phyloP scores from a whole-genome alignment of 148 eudicot genomes.

The Chenopodium album region DNA sequence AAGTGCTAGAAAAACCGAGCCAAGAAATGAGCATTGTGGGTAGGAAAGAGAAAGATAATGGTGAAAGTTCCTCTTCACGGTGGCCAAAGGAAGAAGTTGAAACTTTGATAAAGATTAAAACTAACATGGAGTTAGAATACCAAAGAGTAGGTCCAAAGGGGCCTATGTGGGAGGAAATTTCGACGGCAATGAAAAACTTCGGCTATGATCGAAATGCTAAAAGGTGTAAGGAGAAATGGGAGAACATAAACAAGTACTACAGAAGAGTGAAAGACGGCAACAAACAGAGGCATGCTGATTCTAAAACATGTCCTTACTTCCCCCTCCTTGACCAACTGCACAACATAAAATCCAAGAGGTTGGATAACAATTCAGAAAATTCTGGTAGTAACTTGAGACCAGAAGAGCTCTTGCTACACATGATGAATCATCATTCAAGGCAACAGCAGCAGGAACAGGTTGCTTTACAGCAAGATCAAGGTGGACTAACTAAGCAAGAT shows the following conservation, averaged over 20 bases:
- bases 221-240: constrained; percentile 94
- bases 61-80: constrained; percentile 41
- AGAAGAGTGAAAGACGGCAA: constrained; percentile 72
- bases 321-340: constrained; percentile 61
- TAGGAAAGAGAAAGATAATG: constrained; percentile 26
- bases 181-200: constrained; percentile 56
- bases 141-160: constrained; percentile 59
- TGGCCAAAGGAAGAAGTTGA: constrained; percentile 91
- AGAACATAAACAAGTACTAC: constrained; percentile 84
- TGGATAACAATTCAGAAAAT: constrained; percentile 34
- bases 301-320: constrained; percentile 81
- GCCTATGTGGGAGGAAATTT: constrained; percentile 77
- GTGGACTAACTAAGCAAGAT: constrained; percentile 23
- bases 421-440: constrained; percentile 40
- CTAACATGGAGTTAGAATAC: constrained; percentile 46
- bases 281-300: constrained; percentile 66
- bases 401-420: constrained; percentile 59
- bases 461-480: constrained; percentile 23
- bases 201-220: constrained; percentile 71
- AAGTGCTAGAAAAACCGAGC: constrained; percentile 27
- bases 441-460: constrained; percentile 27
- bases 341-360: constrained; percentile 41
- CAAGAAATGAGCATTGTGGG: constrained; percentile 25
- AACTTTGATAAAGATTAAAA: constrained; percentile 58
- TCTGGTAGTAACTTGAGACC: constrained; percentile 53